Percentiles rank a stretch among this genome's conserved stretches.
phyloP scores from a whole-genome alignment of 768 basidiomycete species.

The Pisolithus albus region DNA sequence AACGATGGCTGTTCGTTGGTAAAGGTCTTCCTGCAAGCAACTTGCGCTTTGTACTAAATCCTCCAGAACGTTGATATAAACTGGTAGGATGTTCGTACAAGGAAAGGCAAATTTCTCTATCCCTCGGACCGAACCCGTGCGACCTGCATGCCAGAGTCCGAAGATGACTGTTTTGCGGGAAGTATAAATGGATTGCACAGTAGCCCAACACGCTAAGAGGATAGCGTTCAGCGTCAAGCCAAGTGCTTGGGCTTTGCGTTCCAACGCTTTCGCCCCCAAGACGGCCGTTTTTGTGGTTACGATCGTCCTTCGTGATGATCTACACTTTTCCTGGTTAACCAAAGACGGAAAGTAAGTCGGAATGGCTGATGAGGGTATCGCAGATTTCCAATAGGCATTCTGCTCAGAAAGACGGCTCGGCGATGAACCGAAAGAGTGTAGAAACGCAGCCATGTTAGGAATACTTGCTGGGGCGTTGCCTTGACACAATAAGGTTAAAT shows the following conservation, averaged over 20 bases:
- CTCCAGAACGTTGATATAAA: conserved; percentile 22
- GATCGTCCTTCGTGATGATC: conserved; percentile 6
- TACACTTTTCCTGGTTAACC: background rate
- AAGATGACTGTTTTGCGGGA: conserved; percentile 28
- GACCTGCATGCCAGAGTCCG: conserved; percentile 43
- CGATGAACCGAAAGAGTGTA: conserved; percentile 18
- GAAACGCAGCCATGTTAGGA: conserved; percentile 24
- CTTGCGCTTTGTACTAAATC: conserved; percentile 24
- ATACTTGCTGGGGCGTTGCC: conserved; percentile 17
- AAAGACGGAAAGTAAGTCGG: conserved; percentile 23
- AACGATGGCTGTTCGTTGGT: conserved; percentile 31
- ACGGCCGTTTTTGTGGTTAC: conserved; percentile 35
- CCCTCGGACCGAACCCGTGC: conserved; percentile 30
- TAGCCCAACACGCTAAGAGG: conserved; percentile 40
- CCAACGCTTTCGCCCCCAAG: conserved; percentile 36
- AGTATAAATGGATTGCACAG: conserved; percentile 29
- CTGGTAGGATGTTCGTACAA: conserved; percentile 40
- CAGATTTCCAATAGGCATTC: conserved; percentile 31
- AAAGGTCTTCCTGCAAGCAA: conserved; percentile 31
- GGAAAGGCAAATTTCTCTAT: conserved; percentile 36
- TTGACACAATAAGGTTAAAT: conserved; percentile 32
- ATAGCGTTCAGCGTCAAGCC: conserved; percentile 34
- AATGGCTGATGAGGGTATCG: conserved; percentile 24
- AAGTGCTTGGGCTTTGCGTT: conserved; percentile 35
- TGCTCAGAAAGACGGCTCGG: conserved; percentile 15